Evolutionary conservation across 202 grass and related monocot species (phyloP).

Genomic region (Elaeis oleifera): DNA sequence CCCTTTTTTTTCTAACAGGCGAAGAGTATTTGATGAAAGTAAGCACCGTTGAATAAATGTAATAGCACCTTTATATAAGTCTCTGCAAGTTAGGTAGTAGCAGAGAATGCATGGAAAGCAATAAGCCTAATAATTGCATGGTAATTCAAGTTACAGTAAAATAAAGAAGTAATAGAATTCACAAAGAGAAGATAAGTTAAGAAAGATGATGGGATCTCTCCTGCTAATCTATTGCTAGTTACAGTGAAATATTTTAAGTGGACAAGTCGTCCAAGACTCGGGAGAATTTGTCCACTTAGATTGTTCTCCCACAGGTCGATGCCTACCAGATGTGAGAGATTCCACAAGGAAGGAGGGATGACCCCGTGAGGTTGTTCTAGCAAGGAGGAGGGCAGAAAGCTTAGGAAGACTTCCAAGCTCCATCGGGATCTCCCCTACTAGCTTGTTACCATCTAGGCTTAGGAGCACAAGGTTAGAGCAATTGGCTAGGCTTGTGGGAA

Average conservation of each 20-base stretch:
- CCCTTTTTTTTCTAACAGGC: too few relatives aligned
- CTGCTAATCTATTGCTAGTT: neutral
- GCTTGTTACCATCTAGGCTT: neutral
- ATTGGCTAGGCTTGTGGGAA: conserved; percentile 7
- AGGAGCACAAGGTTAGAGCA: conserved; percentile 13
- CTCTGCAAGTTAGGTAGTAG: too few relatives aligned
- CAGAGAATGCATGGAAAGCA: too few relatives aligned
- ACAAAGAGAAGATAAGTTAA: neutral
- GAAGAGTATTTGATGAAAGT: too few relatives aligned
- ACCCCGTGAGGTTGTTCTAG: neutral
- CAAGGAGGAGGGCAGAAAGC: neutral
- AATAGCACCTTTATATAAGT: too few relatives aligned
- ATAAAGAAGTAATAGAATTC: too few relatives aligned
- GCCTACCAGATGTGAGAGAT: conserved; percentile 8
- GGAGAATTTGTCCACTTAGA: neutral
- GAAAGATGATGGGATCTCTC: neutral
- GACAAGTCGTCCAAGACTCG: neutral
- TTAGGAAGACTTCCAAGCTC: conserved; percentile 15
- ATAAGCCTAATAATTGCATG: too few relatives aligned
- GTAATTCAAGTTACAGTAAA: too few relatives aligned
- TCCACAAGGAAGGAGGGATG: conserved; percentile 14
- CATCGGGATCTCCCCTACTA: conserved; percentile 5
- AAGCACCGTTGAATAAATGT: too few relatives aligned
- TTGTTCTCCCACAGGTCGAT: neutral
- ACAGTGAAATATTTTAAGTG: neutral